Conservation (phyloP, 1,284 basidiomycete species). For the Microbotryum lychnidis-dioicae region DNA sequence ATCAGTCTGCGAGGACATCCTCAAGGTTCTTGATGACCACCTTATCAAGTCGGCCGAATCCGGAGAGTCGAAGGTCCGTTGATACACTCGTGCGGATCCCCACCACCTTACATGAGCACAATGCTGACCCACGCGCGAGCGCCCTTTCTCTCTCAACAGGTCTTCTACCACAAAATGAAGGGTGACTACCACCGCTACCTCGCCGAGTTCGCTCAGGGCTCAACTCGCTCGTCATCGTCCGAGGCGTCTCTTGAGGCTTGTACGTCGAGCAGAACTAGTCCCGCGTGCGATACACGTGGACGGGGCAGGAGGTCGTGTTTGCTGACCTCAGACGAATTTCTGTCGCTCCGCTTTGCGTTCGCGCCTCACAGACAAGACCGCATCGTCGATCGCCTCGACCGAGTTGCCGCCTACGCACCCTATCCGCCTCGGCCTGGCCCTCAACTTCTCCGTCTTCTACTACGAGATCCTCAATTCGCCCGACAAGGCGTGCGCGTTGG, state of each 20-base stretch:
- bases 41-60: constrained; percentile 39
- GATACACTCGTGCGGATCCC: background rate
- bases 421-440: constrained; percentile 45
- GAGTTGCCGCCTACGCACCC: constrained; percentile 45
- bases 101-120: background rate
- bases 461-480: constrained; percentile 47
- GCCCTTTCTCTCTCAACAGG: constrained; percentile 10
- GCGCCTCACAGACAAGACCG: constrained; percentile 39
- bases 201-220: constrained; percentile 46
- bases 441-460: constrained; percentile 49
- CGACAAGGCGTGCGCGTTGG: constrained; percentile 43
- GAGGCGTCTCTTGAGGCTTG: constrained; percentile 42
- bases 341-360: background rate
- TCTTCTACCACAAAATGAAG: constrained; percentile 44
- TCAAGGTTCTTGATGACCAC: constrained; percentile 38
- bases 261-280: constrained; percentile 2
- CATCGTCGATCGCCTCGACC: constrained; percentile 43
- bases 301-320: background rate
- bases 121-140: background rate
- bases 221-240: constrained; percentile 32
- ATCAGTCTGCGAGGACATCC: constrained; percentile 38
- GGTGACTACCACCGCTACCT: constrained; percentile 49
- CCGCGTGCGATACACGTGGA: too few relatives aligned
- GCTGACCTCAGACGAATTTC: too few relatives aligned
- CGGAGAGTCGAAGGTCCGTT: constrained; percentile 35